Base-by-base conservation (phyloP, 257 asterid species). In the Solanum chaucha region DNA sequence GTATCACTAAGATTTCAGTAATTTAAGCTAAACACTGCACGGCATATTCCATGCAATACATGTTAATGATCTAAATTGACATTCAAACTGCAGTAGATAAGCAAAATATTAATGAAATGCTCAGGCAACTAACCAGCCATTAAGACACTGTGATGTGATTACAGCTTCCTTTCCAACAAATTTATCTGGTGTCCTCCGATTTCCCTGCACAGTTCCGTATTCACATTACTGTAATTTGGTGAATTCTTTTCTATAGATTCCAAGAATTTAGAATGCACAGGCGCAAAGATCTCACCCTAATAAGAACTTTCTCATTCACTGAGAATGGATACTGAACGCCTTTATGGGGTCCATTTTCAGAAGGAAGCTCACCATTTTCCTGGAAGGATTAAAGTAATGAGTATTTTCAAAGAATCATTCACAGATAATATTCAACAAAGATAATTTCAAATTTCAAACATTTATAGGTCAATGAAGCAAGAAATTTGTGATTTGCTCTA, bases 131-230 rank as follows among this genome's bases (percentile, higher is more conserved):
- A 87, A 97, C 99, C 99, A 97, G 94, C 99, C 99, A 92, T 97
- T 97, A 65, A 95, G 97, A 93, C 99, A 93, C 88, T 93, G 98
- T 80, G 98, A 93, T 8, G 98, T 97, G 88, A 95, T 94, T 89
- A 95, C 91, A 84, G 99, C 99, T 92, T 95, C 99, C 92, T 95
- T 97, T 86, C 99, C 99, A 44, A 97, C 99, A 92, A 95, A 95
- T 86, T 97, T 97, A 90, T 96, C 99, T 73, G 99, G 99, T 46
- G 99, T 97, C 92, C 99, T 93, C 90, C 95, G 91, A 92, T 97
- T 97, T 86, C 99, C 99, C 99, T 97, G 98, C 92, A 89, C 75
- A 82, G 55, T 82, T 58, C 64, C 34, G 51, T 20, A 51, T 90
- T 86, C 59, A 0, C 35, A 40, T 87, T 71, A 71, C 59, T 81